phyloP scores from a whole-genome alignment of 2,329 filamentous ascomycete genomes.

The Ophiostoma quercus region DNA sequence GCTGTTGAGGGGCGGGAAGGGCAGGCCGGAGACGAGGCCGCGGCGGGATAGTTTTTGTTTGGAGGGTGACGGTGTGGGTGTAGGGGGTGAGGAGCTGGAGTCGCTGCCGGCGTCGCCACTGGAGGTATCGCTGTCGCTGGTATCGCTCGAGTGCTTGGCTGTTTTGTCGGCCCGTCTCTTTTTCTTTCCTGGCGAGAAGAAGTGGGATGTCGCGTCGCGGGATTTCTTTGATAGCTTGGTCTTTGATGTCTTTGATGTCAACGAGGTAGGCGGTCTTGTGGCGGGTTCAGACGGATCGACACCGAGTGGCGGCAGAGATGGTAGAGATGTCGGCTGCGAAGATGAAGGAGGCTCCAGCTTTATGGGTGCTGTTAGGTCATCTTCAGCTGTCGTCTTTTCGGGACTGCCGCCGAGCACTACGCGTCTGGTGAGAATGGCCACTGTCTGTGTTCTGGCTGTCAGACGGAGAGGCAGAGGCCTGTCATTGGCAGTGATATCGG shows the following conservation, averaged over 20 bases:
- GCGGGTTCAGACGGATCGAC: background rate
- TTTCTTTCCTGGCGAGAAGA: background rate
- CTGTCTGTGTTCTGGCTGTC: background rate
- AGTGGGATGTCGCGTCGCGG: background rate
- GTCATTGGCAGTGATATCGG: background rate
- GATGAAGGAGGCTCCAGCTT: too few species aligned
- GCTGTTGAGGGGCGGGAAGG: conserved; percentile 62
- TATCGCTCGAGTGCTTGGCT: too few species aligned
- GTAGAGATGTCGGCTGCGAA: too few species aligned
- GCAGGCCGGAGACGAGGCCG: conserved; percentile 51
- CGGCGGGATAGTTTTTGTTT: conserved; percentile 25
- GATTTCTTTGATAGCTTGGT: background rate
- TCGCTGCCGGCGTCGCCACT: background rate
- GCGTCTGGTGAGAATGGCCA: conserved; percentile 1
- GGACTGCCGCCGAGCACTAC: background rate
- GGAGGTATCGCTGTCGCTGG: too few species aligned
- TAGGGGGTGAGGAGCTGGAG: background rate
- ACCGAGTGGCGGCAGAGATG: background rate
- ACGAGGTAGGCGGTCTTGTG: background rate
- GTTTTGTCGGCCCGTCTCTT: background rate
- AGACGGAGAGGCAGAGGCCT: background rate
- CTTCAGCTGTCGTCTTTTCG: background rate
- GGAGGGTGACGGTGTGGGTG: background rate
- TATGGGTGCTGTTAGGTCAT: too few species aligned
- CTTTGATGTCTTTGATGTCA: background rate